Evolutionary conservation across 192 early-diverging fungal species (phyloP), one percentile per base, ranked within the genome.

Genomic region (Spizellomyces sp.): DNA sequence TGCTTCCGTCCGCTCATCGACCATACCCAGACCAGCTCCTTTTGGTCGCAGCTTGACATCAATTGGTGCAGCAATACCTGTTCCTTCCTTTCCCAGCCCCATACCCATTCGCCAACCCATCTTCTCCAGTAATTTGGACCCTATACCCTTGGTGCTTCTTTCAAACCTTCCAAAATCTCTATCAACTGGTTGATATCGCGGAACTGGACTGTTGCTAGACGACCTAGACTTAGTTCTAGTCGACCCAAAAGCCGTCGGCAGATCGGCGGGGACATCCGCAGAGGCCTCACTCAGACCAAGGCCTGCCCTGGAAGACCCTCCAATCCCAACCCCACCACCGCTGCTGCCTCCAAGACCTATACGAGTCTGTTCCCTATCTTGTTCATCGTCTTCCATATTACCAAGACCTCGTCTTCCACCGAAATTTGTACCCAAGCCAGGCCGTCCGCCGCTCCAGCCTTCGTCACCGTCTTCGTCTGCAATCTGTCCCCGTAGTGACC

Each of bases 41-140:
- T 77, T 66, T 4, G 93, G 95, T 44, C 95, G 89, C 14, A 90
- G 63, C 69, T 92, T 93, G 7, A 92, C 92, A 57, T 98, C 91
- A 42, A 99, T 90, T 6, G 97, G 97, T 58, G 94, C 91, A 5
- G 93, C 83, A 19, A 96, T 96, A 67, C 97, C 97, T 52, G 81
- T 79, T 6, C 94, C 93, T 7, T 90, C 88, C 55, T 82, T 82
- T 1, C 97, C 97, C n/a, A 99, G 80, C 67, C 96, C 95, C 80
- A 92, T 82, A 14, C 97, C 97, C 22, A 79, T 81, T 70, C 85
- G 85, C 87, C 92, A 99, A 44, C 96, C 96, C 92, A 95, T 94
- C 69, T 91, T 93, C 59, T 89, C 79, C 84, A 99, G 83, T 87
- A 96, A 89, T 45, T 87, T 88, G 74, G 89, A 80, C 52, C 92